Conservation (phyloP, 176 grass and related monocot species). For the Puccinellia tenuiflora region DNA sequence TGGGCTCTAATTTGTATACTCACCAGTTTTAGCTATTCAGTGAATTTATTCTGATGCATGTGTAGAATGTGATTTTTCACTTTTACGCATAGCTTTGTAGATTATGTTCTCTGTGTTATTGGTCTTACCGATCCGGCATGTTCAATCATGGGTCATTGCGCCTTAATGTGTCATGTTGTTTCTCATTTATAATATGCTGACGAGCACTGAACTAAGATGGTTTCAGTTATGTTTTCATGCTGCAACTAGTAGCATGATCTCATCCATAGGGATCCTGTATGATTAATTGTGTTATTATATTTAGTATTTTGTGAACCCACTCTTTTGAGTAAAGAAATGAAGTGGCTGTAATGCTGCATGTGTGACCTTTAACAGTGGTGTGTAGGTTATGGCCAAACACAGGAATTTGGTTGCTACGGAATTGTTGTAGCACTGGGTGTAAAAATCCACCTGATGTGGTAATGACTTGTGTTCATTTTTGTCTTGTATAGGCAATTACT, state of each 20-base stretch:
- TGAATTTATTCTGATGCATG: not conserved
- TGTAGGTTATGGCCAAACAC: not conserved
- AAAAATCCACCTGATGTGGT: not conserved
- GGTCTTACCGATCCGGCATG: not conserved
- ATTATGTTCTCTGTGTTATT: too few species aligned
- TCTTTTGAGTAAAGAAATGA: not conserved
- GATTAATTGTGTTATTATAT: not conserved
- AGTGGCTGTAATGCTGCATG: not conserved
- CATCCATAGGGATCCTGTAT: not conserved
- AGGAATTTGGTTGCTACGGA: not conserved
- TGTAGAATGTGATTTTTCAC: not conserved
- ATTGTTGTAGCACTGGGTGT: not conserved
- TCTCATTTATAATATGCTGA: not conserved
- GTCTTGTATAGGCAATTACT: constrained; percentile 48
- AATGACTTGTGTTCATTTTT: not conserved
- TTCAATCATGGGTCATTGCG: not conserved
- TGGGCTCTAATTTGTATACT: not conserved
- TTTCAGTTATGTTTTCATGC: not conserved
- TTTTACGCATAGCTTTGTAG: not conserved
- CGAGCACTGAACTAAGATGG: not conserved
- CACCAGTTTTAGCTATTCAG: not conserved
- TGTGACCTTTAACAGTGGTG: not conserved
- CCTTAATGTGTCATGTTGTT: not conserved
- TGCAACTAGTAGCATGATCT: not conserved
- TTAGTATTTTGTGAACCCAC: not conserved